These are phyloP conservation scores for Amesomyces nigricolor DNA, from an alignment of 2,329 filamentous ascomycete genomes.

Conservation along the genomic window DNA sequence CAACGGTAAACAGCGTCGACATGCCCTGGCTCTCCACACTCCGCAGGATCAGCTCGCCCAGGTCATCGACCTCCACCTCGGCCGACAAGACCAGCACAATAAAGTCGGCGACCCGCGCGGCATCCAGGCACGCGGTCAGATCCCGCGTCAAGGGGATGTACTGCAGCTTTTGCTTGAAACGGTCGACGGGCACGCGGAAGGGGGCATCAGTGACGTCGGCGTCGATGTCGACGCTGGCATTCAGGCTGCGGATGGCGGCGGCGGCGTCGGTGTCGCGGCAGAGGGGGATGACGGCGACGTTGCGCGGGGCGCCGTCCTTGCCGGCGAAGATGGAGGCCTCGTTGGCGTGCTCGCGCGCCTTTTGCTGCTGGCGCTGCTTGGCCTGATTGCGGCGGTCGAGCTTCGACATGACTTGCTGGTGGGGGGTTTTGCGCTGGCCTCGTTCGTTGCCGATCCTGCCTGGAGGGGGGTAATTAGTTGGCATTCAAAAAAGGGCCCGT, in stretches of 20 bases:
- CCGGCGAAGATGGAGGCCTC: slow-evolving; percentile 80
- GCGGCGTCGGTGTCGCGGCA: slow-evolving; percentile 65
- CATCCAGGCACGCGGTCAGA: slow-evolving; percentile 72
- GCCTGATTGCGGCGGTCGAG: slow-evolving; percentile 91
- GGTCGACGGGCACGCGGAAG: slow-evolving; percentile 66
- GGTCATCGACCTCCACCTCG: slow-evolving; percentile 72
- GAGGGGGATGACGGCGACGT: slow-evolving; percentile 83
- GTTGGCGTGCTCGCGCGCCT: slow-evolving; percentile 76
- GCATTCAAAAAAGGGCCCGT: not conserved
- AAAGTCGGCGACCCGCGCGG: slow-evolving; percentile 83
- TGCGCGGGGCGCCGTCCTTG: slow-evolving; percentile 76
- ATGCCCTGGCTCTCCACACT: slow-evolving; percentile 91
- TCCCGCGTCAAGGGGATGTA: slow-evolving; percentile 73
- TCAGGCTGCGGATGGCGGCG: slow-evolving; percentile 64
- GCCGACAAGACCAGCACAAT: slow-evolving; percentile 81
- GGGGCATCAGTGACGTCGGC: slow-evolving; percentile 52
- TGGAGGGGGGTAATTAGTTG: slow-evolving; percentile 32
- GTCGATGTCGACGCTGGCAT: slow-evolving; percentile 73
- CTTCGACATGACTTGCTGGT: slow-evolving; percentile 97
- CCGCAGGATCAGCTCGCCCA: slow-evolving; percentile 79
- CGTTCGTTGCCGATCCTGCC: slow-evolving; percentile 74
- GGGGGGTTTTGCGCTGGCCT: slow-evolving; percentile 75
- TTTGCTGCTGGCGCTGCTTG: slow-evolving; percentile 79
- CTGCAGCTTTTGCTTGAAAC: slow-evolving; percentile 92
- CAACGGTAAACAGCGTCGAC: slow-evolving; percentile 82